Percentiles rank a stretch among this genome's conserved stretches.
These are phyloP conservation scores for Coniochaeta hoffmannii DNA, from an alignment of 2,329 filamentous ascomycete genomes.

Conservation along the genomic window DNA sequence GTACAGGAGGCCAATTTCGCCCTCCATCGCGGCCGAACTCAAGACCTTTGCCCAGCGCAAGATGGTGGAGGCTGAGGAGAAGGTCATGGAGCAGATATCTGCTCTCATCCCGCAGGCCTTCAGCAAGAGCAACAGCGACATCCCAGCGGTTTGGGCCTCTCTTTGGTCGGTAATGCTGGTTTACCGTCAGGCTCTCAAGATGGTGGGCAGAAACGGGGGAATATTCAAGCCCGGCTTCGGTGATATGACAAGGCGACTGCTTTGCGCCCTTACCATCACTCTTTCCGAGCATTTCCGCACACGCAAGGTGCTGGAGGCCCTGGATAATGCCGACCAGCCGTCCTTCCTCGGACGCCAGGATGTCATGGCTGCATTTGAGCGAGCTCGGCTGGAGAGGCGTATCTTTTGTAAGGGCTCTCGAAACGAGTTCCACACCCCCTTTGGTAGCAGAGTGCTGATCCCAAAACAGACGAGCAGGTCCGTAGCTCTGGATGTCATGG, in stretches of 20 bases:
- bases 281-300: neutral
- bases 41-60: neutral
- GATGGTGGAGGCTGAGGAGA: neutral
- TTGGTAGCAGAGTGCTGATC: neutral
- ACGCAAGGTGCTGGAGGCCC: neutral
- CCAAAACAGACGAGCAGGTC: neutral
- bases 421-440: neutral
- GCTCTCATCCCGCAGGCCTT: neutral
- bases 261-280: neutral
- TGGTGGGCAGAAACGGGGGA: neutral
- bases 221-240: neutral
- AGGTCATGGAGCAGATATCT: neutral
- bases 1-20: neutral
- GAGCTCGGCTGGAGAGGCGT: neutral
- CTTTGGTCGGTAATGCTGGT: neutral
- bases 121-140: neutral
- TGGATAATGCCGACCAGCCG: neutral
- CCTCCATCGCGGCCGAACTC: neutral
- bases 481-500: neutral
- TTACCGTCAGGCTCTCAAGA: neutral
- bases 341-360: neutral
- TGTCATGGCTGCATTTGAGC: neutral
- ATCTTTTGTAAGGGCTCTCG: neutral
- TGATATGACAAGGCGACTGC: neutral
- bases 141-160: neutral